phyloP scores from a whole-genome alignment of 139 green algal species.

The Tetradesmus obliquus region DNA sequence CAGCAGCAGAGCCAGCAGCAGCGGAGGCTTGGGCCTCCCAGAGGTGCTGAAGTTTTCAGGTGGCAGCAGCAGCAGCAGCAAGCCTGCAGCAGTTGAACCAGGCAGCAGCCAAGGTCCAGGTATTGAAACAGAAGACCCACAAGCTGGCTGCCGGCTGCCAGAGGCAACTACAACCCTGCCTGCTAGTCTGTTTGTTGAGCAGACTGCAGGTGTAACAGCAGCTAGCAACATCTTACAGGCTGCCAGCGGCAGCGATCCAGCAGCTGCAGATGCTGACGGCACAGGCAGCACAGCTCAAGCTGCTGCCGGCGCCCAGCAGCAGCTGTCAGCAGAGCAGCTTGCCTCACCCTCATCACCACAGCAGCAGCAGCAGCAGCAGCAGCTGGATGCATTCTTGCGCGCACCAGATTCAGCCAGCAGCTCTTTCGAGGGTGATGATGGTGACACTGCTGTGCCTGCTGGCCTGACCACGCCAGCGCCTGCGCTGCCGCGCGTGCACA shows the following conservation, averaged over 20 bases:
- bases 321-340: neutral
- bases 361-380: neutral
- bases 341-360: neutral
- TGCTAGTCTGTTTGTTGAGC: neutral
- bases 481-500: conserved; percentile 21
- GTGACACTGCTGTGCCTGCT: neutral
- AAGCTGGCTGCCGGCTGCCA: too few species aligned
- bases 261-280: neutral
- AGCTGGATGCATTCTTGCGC: neutral
- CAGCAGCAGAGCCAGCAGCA: neutral
- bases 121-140: too few species aligned
- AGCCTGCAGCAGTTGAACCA: neutral
- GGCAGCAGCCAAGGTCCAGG: too few species aligned
- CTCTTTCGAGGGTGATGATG: neutral
- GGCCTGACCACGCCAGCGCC: neutral
- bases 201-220: neutral
- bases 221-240: neutral
- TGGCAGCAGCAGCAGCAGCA: neutral
- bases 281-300: neutral
- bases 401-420: too few species aligned
- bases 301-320: neutral
- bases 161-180: neutral
- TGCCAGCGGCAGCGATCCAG: neutral
- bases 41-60: neutral
- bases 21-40: neutral